These are phyloP conservation scores for Candida quercuum DNA, from an alignment of 805 yeast species.

Conservation along the genomic window DNA sequence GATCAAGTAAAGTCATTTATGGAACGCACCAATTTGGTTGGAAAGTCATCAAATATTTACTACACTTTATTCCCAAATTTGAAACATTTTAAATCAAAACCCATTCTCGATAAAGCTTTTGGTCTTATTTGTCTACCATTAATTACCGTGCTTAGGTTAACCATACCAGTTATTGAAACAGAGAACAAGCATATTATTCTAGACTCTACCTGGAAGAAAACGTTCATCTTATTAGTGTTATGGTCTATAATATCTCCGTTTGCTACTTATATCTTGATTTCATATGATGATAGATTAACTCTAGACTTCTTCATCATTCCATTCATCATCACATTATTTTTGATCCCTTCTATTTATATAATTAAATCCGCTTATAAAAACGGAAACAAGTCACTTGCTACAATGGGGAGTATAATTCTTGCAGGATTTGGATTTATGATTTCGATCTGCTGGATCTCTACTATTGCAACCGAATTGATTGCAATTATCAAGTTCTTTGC, in stretches of 20 bases:
- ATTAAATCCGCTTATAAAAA: constrained; percentile 4
- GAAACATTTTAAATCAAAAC: constrained; percentile 21
- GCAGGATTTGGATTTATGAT: constrained; percentile 58
- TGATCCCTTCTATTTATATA: constrained; percentile 1
- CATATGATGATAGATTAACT: constrained; percentile 8
- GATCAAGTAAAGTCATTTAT: not conserved
- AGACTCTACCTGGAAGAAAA: constrained; percentile 15
- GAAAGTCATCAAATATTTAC: constrained; percentile 3
- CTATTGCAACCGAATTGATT: constrained; percentile 42
- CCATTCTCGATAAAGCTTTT: constrained; percentile 22
- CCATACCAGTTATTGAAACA: constrained; percentile 30
- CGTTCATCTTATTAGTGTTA: constrained; percentile 19
- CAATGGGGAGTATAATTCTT: not conserved
- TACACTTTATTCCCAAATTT: constrained; percentile 27
- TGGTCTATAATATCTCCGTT: constrained; percentile 30
- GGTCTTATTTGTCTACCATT: constrained; percentile 30
- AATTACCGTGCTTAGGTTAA: constrained; percentile 27
- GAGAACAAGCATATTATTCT: constrained; percentile 20
- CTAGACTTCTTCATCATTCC: constrained; percentile 3
- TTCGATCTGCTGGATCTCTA: constrained; percentile 69
- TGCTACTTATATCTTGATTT: constrained; percentile 8
- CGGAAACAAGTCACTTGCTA: not conserved
- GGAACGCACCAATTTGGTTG: not conserved
- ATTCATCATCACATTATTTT: constrained; percentile 3
- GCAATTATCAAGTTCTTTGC: constrained; percentile 59